Evolutionary conservation across 345 rosid species (phyloP).

Genomic region (Brassica juncea): DNA sequence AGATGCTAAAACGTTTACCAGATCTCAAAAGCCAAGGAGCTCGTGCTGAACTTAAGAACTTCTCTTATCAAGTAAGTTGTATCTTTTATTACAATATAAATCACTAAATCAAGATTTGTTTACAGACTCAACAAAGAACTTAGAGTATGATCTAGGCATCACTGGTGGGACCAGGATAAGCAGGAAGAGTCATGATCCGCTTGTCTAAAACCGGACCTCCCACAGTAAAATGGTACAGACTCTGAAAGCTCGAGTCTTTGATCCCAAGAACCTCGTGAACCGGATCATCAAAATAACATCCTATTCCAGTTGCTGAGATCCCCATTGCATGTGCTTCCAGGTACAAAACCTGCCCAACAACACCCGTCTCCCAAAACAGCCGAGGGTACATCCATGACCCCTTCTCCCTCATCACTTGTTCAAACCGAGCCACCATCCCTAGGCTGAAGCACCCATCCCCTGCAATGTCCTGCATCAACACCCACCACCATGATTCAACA

Average conservation of each 20-base stretch:
- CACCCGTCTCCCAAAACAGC: constrained; percentile 91
- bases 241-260: constrained; percentile 63
- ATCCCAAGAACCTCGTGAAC: constrained; percentile 81
- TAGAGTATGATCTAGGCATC: constrained; percentile 44
- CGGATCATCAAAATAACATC: constrained; percentile 94
- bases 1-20: no score
- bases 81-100: neutral
- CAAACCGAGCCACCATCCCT: constrained; percentile 83
- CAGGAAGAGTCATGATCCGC: constrained; percentile 89
- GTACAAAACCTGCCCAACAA: constrained; percentile 83
- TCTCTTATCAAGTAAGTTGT: neutral
- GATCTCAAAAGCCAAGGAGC: neutral
- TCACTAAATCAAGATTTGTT: neutral
- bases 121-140: neutral
- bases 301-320: constrained; percentile 88
- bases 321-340: constrained; percentile 92
- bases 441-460: constrained; percentile 94
- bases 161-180: constrained; percentile 74
- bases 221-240: constrained; percentile 80
- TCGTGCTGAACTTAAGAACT: neutral
- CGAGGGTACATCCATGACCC: constrained; percentile 89
- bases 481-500: constrained; percentile 8
- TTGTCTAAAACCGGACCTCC: constrained; percentile 82
- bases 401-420: constrained; percentile 53
- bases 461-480: constrained; percentile 70